Evolutionary conservation across 768 basidiomycete genomes (phyloP).

Genomic region (Paxillus rubicundulus): DNA sequence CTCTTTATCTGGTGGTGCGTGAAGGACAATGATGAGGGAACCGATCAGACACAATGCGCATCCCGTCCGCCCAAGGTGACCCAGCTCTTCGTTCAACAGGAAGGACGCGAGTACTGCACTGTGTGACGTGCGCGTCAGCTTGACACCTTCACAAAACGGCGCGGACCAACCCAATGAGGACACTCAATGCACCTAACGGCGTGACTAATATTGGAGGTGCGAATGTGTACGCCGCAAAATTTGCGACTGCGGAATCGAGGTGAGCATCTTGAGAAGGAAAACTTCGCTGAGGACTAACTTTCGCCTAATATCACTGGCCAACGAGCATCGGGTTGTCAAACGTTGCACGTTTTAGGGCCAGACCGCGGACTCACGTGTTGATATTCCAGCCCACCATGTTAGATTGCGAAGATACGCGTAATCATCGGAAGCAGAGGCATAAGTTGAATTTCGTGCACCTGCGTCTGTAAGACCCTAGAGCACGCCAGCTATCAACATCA

Average conservation of each 20-base stretch:
- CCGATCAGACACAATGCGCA: constrained; percentile 84
- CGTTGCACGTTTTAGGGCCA: constrained; percentile 61
- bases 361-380: too few relatives aligned
- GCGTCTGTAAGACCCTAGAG: constrained; percentile 87
- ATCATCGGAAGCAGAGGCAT: constrained; percentile 70
- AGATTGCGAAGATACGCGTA: constrained; percentile 85
- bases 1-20: constrained; percentile 94
- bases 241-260: constrained; percentile 52
- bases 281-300: constrained; percentile 46
- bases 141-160: neutral
- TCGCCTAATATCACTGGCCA: constrained; percentile 85
- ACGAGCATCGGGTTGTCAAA: too few relatives aligned
- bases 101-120: constrained; percentile 95
- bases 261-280: constrained; percentile 1
- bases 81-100: constrained; percentile 89
- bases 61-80: constrained; percentile 86
- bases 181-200: constrained; percentile 93
- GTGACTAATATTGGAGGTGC: constrained; percentile 98
- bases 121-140: constrained; percentile 10
- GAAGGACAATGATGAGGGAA: constrained; percentile 90
- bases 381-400: constrained; percentile 32
- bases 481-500: constrained; percentile 7
- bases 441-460: constrained; percentile 50
- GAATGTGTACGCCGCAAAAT: constrained; percentile 96
- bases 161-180: constrained; percentile 82